Base-by-base conservation (phyloP, 768 basidiomycete species). In the Boletus sp. region DNA sequence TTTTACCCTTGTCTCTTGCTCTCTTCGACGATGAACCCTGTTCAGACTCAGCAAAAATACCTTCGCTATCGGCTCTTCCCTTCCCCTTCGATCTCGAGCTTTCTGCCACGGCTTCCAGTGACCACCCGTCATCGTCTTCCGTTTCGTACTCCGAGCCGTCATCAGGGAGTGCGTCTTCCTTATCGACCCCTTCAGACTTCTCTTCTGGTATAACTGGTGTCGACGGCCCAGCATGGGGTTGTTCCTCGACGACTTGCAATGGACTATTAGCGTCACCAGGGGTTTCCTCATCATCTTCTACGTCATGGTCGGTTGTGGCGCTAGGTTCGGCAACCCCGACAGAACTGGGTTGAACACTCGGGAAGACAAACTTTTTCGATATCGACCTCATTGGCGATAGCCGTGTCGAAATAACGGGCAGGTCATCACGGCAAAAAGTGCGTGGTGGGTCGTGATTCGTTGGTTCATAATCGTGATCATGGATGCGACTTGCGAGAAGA, bases 291-390 rank as follows among this genome's bases (percentile, higher is more conserved):
- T 38, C 57, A 17, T 47, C 46, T n/a, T 30, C 56, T 4, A 35
- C 50, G 37, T 41, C 33, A 11, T 32, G 51, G 10, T 33, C n/a
- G 17, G 34, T 27, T 10, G 35, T 10, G 15, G 10, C 3, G 14
- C 34, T 45, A 39, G 48, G 35, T 40, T 38, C 29, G 10, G 21
- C 3, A 25, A 10, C 38, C 5, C 41, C 38, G 4, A 32, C 45
- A 21, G 61, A 37, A n/a, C 21, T 42, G 2, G 62, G 27, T 27
- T 53, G 51, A 15, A 32, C 57, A 21, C n/a, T 45, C 7, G 82
- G 83, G 50, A 83, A 83, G 14, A 76, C 70, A 55, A 83, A 84
- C 42, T 74, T 78, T 49, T 81, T 83, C 52, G 74, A 74, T 34
- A 83, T 70, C 5, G 77, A 79, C 48, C 74, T 72, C 23, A 74